These are phyloP conservation scores for Paracorniculantispora psalliotae DNA, from an alignment of 2,329 filamentous ascomycete species.

Conservation along the genomic window DNA sequence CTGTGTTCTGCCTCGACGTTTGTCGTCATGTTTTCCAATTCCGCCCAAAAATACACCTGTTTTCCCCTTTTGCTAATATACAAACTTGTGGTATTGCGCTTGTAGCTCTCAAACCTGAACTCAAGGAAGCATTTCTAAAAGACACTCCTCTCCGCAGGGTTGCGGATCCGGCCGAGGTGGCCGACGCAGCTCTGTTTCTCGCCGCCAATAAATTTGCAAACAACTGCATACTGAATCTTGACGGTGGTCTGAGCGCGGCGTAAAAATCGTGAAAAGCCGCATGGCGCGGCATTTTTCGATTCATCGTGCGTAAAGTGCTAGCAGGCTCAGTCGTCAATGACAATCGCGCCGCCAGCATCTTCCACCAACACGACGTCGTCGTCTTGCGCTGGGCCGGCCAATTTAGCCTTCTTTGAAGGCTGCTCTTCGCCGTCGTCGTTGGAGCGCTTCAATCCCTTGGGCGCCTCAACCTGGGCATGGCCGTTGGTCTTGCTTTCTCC, in stretches of 20 bases:
- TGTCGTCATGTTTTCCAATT: neutral
- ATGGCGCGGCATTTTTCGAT: neutral
- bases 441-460: constrained; percentile 42
- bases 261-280: constrained; percentile 31
- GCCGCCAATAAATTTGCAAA: constrained; percentile 76
- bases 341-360: constrained; percentile 55
- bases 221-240: constrained; percentile 80
- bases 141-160: constrained; percentile 63
- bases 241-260: constrained; percentile 72
- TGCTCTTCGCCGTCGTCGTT: constrained; percentile 38
- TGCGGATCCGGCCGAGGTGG: constrained; percentile 65
- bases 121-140: constrained; percentile 34
- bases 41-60: neutral
- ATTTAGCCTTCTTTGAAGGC: constrained; percentile 47
- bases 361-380: constrained; percentile 45
- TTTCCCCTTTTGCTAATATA: constrained; percentile 32
- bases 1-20: neutral
- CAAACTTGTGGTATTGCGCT: constrained; percentile 22
- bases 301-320: constrained; percentile 1
- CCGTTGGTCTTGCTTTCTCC: constrained; percentile 37
- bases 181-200: constrained; percentile 76
- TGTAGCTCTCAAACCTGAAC: constrained; percentile 33
- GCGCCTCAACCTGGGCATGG: constrained; percentile 27
- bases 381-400: constrained; percentile 25
- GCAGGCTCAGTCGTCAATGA: constrained; percentile 58